Evolutionary conservation across 345 rosid species (phyloP).

Genomic region (Acer yangbiense): DNA sequence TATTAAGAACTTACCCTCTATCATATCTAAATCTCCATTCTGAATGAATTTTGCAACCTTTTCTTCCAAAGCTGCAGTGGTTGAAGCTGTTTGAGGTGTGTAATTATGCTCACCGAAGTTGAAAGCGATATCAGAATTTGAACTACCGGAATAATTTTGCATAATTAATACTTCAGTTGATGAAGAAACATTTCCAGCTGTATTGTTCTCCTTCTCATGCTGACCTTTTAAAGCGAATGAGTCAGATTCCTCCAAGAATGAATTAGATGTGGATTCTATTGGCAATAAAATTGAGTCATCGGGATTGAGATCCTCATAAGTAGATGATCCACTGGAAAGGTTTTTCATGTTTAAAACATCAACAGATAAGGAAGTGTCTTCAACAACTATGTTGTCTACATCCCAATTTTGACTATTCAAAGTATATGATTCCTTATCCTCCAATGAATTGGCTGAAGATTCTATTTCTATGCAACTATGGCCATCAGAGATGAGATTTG

Average conservation of each 20-base stretch:
- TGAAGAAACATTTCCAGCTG: slow-evolving; percentile 23
- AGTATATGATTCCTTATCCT: slow-evolving; percentile 36
- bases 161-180: not conserved
- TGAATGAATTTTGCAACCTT: slow-evolving; percentile 66
- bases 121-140: slow-evolving; percentile 12
- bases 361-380: slow-evolving; percentile 12
- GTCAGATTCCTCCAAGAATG: slow-evolving; percentile 16
- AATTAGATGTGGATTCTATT: slow-evolving; percentile 29
- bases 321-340: slow-evolving; percentile 12
- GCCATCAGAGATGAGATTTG: slow-evolving; percentile 22
- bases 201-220: slow-evolving; percentile 26
- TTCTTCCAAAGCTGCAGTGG: slow-evolving; percentile 49
- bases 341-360: slow-evolving; percentile 8
- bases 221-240: slow-evolving; percentile 22
- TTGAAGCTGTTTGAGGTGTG: slow-evolving; percentile 26
- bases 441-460: slow-evolving; percentile 25
- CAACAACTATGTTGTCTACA: slow-evolving; percentile 13
- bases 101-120: slow-evolving; percentile 26
- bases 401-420: slow-evolving; percentile 19
- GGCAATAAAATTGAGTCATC: slow-evolving; percentile 1
- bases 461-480: slow-evolving; percentile 19
- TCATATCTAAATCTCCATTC: slow-evolving; percentile 62
- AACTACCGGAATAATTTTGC: slow-evolving; percentile 27
- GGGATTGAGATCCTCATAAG: not conserved
- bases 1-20: slow-evolving; percentile 48